These are phyloP conservation scores for Globisporangium spinosum DNA, from an alignment of 352 stramenopile genomes.

Conservation along the genomic window DNA sequence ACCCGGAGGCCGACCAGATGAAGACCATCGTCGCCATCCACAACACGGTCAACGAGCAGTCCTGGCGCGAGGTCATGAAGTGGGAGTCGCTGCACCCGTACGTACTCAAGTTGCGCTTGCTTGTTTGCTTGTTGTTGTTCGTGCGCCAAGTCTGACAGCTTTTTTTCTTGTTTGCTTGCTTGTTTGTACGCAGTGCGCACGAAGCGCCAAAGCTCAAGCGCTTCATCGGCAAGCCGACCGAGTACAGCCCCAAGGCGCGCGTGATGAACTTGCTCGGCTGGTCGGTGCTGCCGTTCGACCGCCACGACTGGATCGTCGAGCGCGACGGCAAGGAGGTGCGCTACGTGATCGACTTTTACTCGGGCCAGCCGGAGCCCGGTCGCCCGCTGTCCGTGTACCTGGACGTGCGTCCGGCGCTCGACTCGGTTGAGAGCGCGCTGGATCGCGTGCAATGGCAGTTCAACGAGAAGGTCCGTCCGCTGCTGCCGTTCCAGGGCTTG, in stretches of 20 bases:
- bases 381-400: conserved; percentile 91
- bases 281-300: conserved; percentile 94
- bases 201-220: conserved; percentile 87
- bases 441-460: conserved; percentile 82
- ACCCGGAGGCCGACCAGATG: conserved; percentile 90
- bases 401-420: conserved; percentile 95
- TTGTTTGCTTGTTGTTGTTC: not conserved
- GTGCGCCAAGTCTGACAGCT: not conserved
- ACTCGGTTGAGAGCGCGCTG: conserved; percentile 81
- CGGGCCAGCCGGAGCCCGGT: conserved; percentile 83
- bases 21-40: conserved; percentile 96
- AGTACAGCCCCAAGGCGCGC: conserved; percentile 93
- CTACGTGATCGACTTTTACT: conserved; percentile 99
- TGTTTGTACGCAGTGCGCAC: conserved; percentile 24
- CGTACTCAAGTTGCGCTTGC: conserved; percentile 13
- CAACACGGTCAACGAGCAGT: conserved; percentile 97
- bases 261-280: conserved; percentile 84
- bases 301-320: conserved; percentile 98
- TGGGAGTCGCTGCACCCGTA: conserved; percentile 85
- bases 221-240: conserved; percentile 94
- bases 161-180: conserved; percentile 8
- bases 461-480: conserved; percentile 62
- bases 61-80: conserved; percentile 90
- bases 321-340: conserved; percentile 89
- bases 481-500: conserved; percentile 66